Conservation (phyloP, 805 yeast species). For the Cyberlindnera nakhonratchasimensis region DNA sequence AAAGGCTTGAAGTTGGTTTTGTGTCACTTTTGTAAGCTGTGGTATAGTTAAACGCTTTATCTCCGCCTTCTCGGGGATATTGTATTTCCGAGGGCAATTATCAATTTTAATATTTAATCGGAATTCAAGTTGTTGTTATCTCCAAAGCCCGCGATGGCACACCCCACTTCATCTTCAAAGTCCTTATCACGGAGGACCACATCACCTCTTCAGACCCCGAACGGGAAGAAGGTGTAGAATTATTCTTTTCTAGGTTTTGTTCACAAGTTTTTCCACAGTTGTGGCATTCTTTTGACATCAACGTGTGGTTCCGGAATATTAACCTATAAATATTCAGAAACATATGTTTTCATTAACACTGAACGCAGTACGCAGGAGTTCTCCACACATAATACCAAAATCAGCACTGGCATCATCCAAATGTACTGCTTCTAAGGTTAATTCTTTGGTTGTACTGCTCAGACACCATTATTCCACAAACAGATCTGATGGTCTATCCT, state of each 20-base stretch:
- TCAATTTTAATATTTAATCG: too few relatives aligned
- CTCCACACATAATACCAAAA: neutral
- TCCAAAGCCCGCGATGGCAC: neutral
- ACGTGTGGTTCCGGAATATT: too few relatives aligned
- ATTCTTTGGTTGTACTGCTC: too few relatives aligned
- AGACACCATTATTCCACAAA: neutral
- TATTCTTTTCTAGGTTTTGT: too few relatives aligned
- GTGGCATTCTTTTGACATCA: neutral
- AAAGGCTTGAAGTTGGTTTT: neutral
- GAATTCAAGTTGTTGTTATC: neutral
- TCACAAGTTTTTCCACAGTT: neutral
- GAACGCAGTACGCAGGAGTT: neutral
- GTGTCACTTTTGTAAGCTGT: neutral
- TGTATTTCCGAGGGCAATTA: too few relatives aligned
- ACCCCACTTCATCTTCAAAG: conserved; percentile 1
- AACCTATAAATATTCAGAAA: too few relatives aligned
- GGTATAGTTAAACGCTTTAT: too few relatives aligned
- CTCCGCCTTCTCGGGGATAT: too few relatives aligned
- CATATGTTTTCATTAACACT: too few relatives aligned
- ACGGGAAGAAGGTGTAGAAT: too few relatives aligned
- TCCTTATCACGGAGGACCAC: neutral
- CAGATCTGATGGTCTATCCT: neutral
- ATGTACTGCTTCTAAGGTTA: too few relatives aligned
- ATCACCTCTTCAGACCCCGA: neutral
- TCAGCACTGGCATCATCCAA: neutral